Conservation (phyloP, 345 rosid genomes). For the Viola odorata region DNA sequence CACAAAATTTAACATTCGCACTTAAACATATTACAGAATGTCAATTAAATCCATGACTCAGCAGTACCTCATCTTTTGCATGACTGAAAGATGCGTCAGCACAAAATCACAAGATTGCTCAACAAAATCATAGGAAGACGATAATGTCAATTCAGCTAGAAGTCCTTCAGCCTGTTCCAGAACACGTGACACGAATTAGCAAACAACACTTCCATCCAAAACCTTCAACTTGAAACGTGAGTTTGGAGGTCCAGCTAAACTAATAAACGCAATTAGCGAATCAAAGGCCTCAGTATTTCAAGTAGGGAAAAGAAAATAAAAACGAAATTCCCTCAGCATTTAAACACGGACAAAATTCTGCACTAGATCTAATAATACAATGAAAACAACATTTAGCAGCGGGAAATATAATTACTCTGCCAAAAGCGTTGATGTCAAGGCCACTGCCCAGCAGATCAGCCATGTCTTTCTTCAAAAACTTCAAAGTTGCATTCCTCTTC, state of each 20-base stretch:
- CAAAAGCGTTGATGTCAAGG: slow-evolving; percentile 72
- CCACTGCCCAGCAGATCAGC: slow-evolving; percentile 89
- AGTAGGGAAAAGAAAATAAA: no score
- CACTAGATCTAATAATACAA: no score
- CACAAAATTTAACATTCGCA: background rate
- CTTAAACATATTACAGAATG: no score
- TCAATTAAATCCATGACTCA: no score
- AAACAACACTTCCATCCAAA: no score
- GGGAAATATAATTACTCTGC: slow-evolving; percentile 40
- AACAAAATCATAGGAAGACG: slow-evolving; percentile 66
- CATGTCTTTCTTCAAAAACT: slow-evolving; percentile 76
- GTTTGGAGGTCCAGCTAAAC: no score
- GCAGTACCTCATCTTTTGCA: slow-evolving; percentile 64
- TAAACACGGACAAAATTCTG: no score
- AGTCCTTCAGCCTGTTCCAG: slow-evolving; percentile 70
- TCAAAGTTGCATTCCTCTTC: slow-evolving; percentile 78
- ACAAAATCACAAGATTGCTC: slow-evolving; percentile 61
- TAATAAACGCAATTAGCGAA: no score
- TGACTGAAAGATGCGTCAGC: slow-evolving; percentile 51
- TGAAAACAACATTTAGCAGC: no score
- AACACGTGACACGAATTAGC: no score
- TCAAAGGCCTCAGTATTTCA: no score
- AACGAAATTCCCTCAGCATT: no score
- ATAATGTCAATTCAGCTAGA: slow-evolving; percentile 51
- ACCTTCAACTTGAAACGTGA: background rate